Evolutionary conservation across 2,329 filamentous ascomycete genomes (phyloP), one percentile per base, ranked within the genome.

Genomic region (Botryosphaeria dothidea): DNA sequence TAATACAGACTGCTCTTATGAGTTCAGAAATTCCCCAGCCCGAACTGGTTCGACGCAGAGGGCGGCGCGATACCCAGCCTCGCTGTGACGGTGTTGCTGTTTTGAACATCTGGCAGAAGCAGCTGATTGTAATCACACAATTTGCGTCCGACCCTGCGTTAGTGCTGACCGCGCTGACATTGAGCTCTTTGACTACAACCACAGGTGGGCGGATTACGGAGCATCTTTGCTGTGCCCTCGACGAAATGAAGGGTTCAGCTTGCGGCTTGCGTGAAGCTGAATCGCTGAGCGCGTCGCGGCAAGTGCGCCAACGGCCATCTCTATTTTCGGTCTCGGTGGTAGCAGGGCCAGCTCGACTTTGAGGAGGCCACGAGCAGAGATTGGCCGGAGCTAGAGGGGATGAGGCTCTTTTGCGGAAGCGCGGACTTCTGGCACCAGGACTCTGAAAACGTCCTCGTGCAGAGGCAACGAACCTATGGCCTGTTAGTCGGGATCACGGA

Each of bases 121-220:
- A 19, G 6, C 27, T 43, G 38, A 19, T 45, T 15, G n/a, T 46
- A 34, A 34, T 19, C 17, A 41, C 27, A 41, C 41, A 58, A 45
- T 21, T 46, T 34, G 4, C 23, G 3, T 13, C 13, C 41, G 56
- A 60, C 56, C 56, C 29, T 60, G 56, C 56, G 27, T 17, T 60
- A 60, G 56, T 60, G 56, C 56, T 60, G 27, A 60, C 43, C 25
- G 7, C 19, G 49, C 49, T 52, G 49, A 52, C 49, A 23, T 21
- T 19, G 27, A 48, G 25, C 25, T 15, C 15, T 58, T 58, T 15
- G 25, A 29, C 25, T 36, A 45, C 25, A 9, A 11, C 17, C 25
- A 23, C 27, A 4, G 38, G 38, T 23, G 19, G 15, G 19, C 9
- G 15, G 25, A 46, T 29, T 23, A 29, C 17, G 38, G 25, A 31